phyloP scores from a whole-genome alignment of 768 basidiomycete genomes.

The Chalciporus sphaerocephalus region DNA sequence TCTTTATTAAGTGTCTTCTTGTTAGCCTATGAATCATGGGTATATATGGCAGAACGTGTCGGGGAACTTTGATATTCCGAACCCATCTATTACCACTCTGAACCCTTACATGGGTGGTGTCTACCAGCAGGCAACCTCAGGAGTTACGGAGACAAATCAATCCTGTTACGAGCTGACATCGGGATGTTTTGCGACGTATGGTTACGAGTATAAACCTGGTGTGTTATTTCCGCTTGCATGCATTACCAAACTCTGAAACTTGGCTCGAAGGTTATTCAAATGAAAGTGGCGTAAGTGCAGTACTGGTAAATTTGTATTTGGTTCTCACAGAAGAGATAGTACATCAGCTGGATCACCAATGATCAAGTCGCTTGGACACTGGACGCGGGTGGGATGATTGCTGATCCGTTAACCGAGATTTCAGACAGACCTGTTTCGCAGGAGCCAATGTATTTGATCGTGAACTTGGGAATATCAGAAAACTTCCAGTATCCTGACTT shows the following conservation, averaged over 20 bases:
- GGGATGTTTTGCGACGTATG: conserved; percentile 66
- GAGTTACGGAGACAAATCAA: conserved; percentile 60
- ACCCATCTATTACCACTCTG: conserved; percentile 46
- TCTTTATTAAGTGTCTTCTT: conserved; percentile 10
- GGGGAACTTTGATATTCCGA: conserved; percentile 52
- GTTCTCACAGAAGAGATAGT: conserved; percentile 36
- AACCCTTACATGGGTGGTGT: conserved; percentile 73
- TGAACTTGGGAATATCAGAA: conserved; percentile 79
- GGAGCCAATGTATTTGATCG: conserved; percentile 86
- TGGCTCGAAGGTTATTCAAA: conserved; percentile 18
- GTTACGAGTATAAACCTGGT: conserved; percentile 77
- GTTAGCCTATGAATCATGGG: conserved; percentile 69
- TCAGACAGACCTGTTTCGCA: conserved; percentile 66
- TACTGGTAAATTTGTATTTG: background rate
- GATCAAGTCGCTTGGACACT: conserved; percentile 66
- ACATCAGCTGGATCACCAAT: conserved; percentile 76
- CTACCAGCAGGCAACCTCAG: conserved; percentile 82
- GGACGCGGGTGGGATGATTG: conserved; percentile 54
- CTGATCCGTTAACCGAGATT: conserved; percentile 56
- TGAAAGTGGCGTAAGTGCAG: conserved; percentile 45
- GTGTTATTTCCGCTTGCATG: conserved; percentile 17
- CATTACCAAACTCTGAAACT: background rate
- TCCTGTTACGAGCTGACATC: conserved; percentile 53
- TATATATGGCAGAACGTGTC: conserved; percentile 69
- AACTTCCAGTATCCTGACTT: conserved; percentile 79